Evolutionary conservation across 495 filamentous ascomycete species (phyloP).

Genomic region (Neurospora sp.): DNA sequence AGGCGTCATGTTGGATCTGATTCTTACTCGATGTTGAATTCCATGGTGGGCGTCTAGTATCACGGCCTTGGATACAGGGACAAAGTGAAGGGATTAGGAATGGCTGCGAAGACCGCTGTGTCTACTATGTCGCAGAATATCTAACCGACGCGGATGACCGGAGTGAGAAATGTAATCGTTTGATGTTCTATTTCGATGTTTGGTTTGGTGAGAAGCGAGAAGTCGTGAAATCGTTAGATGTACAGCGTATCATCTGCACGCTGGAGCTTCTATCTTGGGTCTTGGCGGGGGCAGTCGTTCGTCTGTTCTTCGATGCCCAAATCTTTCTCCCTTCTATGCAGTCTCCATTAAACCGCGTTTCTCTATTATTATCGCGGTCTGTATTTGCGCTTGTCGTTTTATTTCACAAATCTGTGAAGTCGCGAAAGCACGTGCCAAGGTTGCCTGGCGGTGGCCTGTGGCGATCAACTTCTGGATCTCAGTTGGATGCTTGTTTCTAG

Average conservation of each 20-base stretch:
- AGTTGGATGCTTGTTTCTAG: not conserved
- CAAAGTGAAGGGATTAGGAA: not conserved
- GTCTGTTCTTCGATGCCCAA: not conserved
- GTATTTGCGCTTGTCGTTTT: not conserved
- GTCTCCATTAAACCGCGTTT: not conserved
- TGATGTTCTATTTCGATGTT: not conserved
- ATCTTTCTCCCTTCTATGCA: not conserved
- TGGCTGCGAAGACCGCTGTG: too few relatives aligned
- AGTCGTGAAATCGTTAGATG: not conserved
- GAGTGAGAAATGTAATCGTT: not conserved
- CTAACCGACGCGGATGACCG: not conserved
- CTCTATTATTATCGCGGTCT: not conserved
- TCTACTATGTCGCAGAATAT: not conserved
- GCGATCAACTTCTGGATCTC: not conserved
- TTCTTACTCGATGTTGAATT: slow-evolving; percentile 76
- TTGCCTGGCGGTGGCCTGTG: not conserved
- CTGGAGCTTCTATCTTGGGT: not conserved
- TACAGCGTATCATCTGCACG: not conserved
- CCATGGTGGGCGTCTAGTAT: slow-evolving; percentile 47
- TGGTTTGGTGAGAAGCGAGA: not conserved
- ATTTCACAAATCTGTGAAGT: not conserved
- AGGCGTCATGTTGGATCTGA: not conserved
- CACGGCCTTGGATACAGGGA: not conserved
- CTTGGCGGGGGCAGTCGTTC: not conserved
- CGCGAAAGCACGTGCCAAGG: not conserved